Conservation (phyloP, 164 flowering plant genomes). For the Berberis thunbergii region DNA sequence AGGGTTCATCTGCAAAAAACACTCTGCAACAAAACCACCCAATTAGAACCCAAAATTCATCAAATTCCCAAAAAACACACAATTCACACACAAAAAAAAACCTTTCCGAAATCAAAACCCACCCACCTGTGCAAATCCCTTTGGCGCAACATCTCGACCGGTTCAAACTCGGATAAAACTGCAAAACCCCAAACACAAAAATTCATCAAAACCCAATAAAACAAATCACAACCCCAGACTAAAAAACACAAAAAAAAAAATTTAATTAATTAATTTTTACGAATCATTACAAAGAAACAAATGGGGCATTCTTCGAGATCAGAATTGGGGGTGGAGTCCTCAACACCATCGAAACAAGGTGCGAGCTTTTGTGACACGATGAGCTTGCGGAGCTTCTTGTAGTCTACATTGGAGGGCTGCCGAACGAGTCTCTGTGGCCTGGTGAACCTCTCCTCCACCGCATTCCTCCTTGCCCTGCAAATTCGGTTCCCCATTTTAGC, state of each 20-base stretch:
- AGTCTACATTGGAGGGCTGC: constrained; percentile 19
- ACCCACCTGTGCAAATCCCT: constrained; percentile 29
- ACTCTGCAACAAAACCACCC: constrained; percentile 18
- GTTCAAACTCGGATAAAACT: constrained; percentile 30
- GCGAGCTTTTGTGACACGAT: constrained; percentile 24
- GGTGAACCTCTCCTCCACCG: constrained; percentile 23
- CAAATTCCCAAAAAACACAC: background rate
- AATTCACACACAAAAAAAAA: background rate
- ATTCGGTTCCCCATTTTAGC: constrained; percentile 23
- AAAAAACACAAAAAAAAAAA: background rate
- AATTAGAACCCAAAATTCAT: background rate
- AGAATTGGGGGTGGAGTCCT: constrained; percentile 16
- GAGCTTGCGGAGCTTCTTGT: constrained; percentile 26
- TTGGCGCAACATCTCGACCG: constrained; percentile 29
- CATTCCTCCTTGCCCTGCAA: constrained; percentile 10
- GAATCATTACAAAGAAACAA: constrained; percentile 22
- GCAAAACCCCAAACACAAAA: background rate
- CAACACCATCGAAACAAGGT: constrained; percentile 28
- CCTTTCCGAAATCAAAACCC: background rate
- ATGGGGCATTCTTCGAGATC: constrained; percentile 35
- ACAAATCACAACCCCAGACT: background rate
- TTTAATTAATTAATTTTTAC: background rate
- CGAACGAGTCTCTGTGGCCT: constrained; percentile 19
- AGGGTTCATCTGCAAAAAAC: constrained; percentile 34
- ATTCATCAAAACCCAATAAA: constrained; percentile 1